A percentile compares a stretch with the other conserved stretches of the same genome.
These are phyloP conservation scores for Anthracocystis walkeri DNA, from an alignment of 1,284 basidiomycete genomes.

Conservation along the genomic window DNA sequence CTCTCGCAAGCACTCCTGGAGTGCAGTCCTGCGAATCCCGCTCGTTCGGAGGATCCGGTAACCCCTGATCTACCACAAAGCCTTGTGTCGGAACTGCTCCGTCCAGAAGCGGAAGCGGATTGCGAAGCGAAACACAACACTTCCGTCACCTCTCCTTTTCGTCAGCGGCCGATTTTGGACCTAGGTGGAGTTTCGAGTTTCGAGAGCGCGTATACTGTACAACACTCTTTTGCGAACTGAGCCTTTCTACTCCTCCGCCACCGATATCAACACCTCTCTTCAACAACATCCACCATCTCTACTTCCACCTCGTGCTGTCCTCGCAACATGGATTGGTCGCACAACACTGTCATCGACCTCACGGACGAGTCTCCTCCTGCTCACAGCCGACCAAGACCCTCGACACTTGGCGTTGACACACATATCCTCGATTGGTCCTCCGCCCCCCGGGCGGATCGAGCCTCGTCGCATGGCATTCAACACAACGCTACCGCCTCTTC, in stretches of 20 bases:
- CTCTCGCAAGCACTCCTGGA: not conserved
- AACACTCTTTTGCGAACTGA: constrained; percentile 2
- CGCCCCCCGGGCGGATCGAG: not conserved
- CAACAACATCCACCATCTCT: not conserved
- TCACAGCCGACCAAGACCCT: constrained; percentile 10
- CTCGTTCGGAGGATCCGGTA: not conserved
- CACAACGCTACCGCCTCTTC: constrained; percentile 4
- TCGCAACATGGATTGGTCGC: constrained; percentile 19
- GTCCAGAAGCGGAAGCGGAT: not conserved
- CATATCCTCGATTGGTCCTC: constrained; percentile 35
- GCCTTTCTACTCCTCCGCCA: constrained; percentile 18
- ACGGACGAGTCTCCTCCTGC: constrained; percentile 57
- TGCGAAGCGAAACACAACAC: not conserved
- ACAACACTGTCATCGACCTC: constrained; percentile 50
- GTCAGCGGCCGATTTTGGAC: not conserved
- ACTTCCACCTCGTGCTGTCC: not conserved
- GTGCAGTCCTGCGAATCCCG: not conserved
- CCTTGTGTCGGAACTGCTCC: constrained; percentile 1
- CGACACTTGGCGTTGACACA: constrained; percentile 10
- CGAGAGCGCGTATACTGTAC: not conserved
- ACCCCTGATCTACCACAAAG: not conserved
- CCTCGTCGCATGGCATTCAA: not conserved
- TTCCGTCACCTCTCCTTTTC: not conserved
- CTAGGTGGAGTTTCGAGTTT: not conserved
- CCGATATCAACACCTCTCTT: not conserved